Base-by-base conservation (phyloP, 2,329 filamentous ascomycete genomes). In the Penicillium sp. region DNA sequence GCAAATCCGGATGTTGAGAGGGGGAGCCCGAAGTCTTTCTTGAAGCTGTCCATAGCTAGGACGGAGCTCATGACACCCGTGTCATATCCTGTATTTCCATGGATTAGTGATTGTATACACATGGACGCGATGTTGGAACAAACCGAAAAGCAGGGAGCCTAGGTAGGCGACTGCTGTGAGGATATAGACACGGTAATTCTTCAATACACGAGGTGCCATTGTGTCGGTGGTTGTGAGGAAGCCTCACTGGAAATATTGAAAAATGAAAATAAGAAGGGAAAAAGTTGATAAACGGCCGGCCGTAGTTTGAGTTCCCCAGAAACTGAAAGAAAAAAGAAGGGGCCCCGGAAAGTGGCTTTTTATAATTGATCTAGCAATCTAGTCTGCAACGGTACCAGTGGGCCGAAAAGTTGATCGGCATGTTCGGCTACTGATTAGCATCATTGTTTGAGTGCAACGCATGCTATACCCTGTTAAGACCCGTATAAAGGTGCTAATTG, bases 111-210 rank as follows among this genome's bases (percentile, higher is more conserved):
- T 19, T 23, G 1, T 35, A 13, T 14, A 37, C 13, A 5, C 31
- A 6, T 33, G 16, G 6, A 25, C 16, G 11, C 19, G 11, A 26
- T 2, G 14, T 13, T 29, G 13, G 6, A 7, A 63, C 70, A 51
- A 47, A 75, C 75, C 77, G 51, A 79, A 78, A n/a, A 78, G 71
- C 60, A 79, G 64, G 27, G 76, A 75, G 58, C 76, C 77, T 60
- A 75, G 67, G 55, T 78, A 79, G 64, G 77, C 76, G 35, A 78
- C 76, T 42, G 67, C 65, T 26, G 77, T 77, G 53, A 80, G 72
- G 55, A 79, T 66, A 61, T 79, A 78, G 31, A 80, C 76, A 51
- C 77, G 72, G 52, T 76, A 74, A 57, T 79, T 78, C 65, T 77
- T 75, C 62, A 77, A 71, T 55, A 75, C 65, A 26, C 61, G 48